Evolutionary conservation across 2,329 filamentous ascomycete genomes (phyloP).

Genomic region (Tolypocladium guangdongense): DNA sequence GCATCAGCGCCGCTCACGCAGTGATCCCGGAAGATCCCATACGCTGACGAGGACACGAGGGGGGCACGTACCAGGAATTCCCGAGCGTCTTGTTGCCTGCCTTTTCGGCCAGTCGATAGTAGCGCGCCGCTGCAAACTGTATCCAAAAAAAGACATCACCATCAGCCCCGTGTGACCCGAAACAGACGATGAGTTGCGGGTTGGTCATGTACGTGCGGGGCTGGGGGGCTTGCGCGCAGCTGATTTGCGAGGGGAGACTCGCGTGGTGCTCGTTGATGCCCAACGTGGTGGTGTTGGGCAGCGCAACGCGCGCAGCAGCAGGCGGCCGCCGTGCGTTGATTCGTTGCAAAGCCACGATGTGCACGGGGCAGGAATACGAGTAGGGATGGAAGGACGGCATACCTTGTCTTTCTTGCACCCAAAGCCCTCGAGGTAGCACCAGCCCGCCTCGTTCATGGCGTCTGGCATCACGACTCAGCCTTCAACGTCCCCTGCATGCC

Average conservation of each 20-base stretch:
- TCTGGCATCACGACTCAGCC: slow-evolving; percentile 36
- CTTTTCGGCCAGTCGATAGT: slow-evolving; percentile 83
- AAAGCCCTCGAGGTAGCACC: slow-evolving; percentile 96
- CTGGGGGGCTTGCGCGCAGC: background rate
- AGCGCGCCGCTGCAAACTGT: slow-evolving; percentile 72
- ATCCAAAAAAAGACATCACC: slow-evolving; percentile 3
- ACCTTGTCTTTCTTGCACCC: slow-evolving; percentile 98
- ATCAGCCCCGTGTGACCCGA: slow-evolving; percentile 39
- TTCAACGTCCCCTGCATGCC: background rate
- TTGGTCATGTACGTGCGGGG: background rate
- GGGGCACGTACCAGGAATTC: slow-evolving; percentile 74
- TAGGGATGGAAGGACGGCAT: slow-evolving; percentile 28
- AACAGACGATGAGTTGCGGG: background rate
- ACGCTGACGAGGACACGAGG: slow-evolving; percentile 2
- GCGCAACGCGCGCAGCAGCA: background rate
- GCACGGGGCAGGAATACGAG: background rate
- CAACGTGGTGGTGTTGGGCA: background rate
- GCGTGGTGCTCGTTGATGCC: background rate
- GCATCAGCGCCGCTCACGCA: background rate
- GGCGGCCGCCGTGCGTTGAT: background rate
- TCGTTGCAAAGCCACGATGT: background rate
- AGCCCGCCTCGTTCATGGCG: slow-evolving; percentile 93
- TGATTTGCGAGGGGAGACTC: background rate
- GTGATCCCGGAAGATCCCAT: background rate
- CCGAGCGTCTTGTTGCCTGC: slow-evolving; percentile 83